Evolutionary conservation across 768 basidiomycete genomes (phyloP), one percentile per base, ranked within the genome.

Genomic region (Dioszegia crocea): DNA sequence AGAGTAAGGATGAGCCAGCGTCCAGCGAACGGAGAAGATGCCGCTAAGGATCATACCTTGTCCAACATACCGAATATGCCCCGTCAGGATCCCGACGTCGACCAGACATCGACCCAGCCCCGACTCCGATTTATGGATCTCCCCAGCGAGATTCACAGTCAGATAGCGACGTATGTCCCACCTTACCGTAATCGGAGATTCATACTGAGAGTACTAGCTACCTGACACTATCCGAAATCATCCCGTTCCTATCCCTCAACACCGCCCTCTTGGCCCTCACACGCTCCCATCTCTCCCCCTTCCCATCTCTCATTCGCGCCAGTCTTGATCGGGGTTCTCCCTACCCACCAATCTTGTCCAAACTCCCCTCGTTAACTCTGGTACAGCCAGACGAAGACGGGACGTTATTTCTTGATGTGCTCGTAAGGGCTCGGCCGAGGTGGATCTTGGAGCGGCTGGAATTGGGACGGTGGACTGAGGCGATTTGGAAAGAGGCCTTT

Each of bases 391-490:
- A 59, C 31, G 67, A 68, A 31, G 50, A 49, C 14, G 57, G 56
- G 1, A 48, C 51, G 12, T 30, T 72, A 36, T 71, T 71, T 49
- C 12, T 74, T 5, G 60, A 62, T 19, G 48, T 73, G 3, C 52
- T 76, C 24, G 69, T 74, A 3, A 39, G 66, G 19, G 70, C 68
- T 3, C n/a, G 61, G 40, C 65, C 75, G n/a, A 64, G 61, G 43
- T 76, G 71, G 71, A 67, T 76, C 1, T 36, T 74, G 31, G 75
- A 76, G 45, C 29, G 63, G 26, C 54, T 76, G 38, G 65, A 68
- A 49, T 27, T 65, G 14, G 63, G 64, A 1, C 41, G 63, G 31
- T 66, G 73, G 64, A 10, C 17, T 2, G 54, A 56, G 23, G 26
- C 16, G 19, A 41, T 70, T 4, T 76, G 75, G 75, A 56, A 66